These are phyloP conservation scores for Juncus effusus DNA, from an alignment of 176 grass and related monocot genomes.

Conservation along the genomic window DNA sequence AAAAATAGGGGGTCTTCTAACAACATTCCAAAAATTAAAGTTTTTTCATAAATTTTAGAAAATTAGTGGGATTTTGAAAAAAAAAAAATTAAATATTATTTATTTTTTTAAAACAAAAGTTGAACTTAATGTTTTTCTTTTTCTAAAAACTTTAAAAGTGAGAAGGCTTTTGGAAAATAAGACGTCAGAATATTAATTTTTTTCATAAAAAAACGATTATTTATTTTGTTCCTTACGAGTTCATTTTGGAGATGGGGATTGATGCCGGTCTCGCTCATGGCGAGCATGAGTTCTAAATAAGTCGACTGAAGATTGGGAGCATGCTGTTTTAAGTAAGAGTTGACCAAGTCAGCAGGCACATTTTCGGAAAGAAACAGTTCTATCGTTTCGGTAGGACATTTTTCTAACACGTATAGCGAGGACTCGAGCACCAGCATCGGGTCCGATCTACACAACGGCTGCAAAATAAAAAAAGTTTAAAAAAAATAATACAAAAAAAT, in stretches of 20 bases:
- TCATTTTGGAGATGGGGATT: conserved; percentile 98
- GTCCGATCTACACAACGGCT: conserved; percentile 95
- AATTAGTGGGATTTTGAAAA: no score
- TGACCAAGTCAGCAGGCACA: conserved; percentile 94
- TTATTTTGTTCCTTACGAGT: conserved; percentile 42
- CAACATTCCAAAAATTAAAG: no score
- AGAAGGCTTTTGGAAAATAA: no score
- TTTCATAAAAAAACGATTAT: no score
- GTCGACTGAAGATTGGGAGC: conserved; percentile 92
- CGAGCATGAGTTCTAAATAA: conserved; percentile 97
- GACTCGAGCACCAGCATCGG: conserved; percentile 97
- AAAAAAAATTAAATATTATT: no score
- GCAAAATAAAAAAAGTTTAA: conserved; percentile 33
- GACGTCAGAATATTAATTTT: no score
- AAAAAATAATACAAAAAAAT: conserved; percentile 9
- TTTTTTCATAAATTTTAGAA: no score
- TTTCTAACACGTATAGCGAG: conserved; percentile 82
- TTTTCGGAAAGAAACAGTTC: conserved; percentile 99
- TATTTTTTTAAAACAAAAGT: no score
- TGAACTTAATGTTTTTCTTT: no score
- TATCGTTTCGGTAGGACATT: conserved; percentile 82
- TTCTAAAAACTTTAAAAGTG: no score
- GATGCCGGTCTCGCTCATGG: conserved; percentile 83
- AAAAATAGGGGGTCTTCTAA: no score
- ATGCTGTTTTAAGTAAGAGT: conserved; percentile 98